Evolutionary conservation across 441 rosid genomes (phyloP), one percentile per base, ranked within the genome.

Genomic region (Erodium moschatum): DNA sequence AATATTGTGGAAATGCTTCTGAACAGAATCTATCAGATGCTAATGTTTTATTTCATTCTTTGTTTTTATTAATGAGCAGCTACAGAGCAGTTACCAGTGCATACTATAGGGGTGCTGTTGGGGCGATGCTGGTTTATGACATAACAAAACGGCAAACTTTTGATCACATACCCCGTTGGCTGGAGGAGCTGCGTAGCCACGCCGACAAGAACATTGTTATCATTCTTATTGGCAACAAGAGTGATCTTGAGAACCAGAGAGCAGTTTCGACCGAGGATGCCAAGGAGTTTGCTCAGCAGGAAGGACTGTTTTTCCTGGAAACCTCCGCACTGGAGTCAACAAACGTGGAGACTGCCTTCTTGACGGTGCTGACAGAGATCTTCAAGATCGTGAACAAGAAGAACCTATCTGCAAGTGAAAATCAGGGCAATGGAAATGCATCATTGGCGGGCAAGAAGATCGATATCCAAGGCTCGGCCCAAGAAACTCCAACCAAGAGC

Each of bases 1-100:
- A 0, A 50, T 0, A 13, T 13, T 5, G 19, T n/a, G 6, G 5
- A 50, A 50, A 50, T 50, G 9, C 46, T 40, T 40, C 1, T 40
- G 9, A 40, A 40, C 11, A 11, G 8, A 40, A 6, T 40, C 11
- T 40, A 40, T 40, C 46, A 0, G 46, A 40, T 6, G 20, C 60
- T 52, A 52, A 52, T 18, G 19, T 16, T 16, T n/a, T 52, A 0
- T 52, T 6, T 52, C 9, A 11, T 6, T 16, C 21, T 18, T 3
- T 4, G 8, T 15, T 18, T 60, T 18, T 12, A 15, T 52, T 42
- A 54, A 61, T 2, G 61, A 11, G 20, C 69, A 85, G 87, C 76
- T 84, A 85, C 73, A 76, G 87, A 7, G 87, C 89, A 3, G 89
- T 84, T 19, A 85, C 89, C 9, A 85, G 87, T 69, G 89, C 89